These are phyloP conservation scores for Stachybotrys chartarum DNA, from an alignment of 2,329 filamentous ascomycete genomes.

Conservation along the genomic window DNA sequence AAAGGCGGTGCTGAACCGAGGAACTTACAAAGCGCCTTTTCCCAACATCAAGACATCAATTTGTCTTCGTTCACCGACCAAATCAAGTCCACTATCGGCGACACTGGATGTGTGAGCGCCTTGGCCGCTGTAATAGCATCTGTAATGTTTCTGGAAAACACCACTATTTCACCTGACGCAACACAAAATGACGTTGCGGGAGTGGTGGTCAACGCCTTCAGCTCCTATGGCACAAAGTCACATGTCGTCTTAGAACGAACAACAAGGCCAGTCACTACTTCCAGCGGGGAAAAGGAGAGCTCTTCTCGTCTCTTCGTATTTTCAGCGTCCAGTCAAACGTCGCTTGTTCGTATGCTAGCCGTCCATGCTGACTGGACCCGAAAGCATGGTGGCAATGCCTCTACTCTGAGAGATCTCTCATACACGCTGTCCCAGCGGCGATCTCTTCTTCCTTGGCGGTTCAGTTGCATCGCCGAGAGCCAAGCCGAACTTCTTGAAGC, in stretches of 20 bases:
- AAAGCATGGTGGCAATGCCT: neutral
- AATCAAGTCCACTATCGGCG: constrained; percentile 13
- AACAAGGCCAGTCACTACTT: neutral
- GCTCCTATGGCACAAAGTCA: constrained; percentile 10
- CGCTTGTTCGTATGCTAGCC: neutral
- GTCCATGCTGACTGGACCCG: neutral
- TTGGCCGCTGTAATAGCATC: constrained; percentile 4
- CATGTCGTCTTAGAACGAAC: constrained; percentile 4
- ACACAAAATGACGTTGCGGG: neutral
- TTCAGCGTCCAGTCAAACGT: neutral
- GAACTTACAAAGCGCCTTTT: constrained; percentile 4
- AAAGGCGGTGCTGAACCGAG: constrained; percentile 31
- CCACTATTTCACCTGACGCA: neutral
- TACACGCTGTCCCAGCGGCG: neutral
- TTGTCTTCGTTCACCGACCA: constrained; percentile 5
- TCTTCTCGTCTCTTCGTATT: neutral
- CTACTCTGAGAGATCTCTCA: neutral
- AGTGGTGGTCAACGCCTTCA: constrained; percentile 7
- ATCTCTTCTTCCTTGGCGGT: neutral
- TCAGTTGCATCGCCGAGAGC: neutral
- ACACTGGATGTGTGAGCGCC: constrained; percentile 10
- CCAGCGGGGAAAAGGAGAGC: neutral
- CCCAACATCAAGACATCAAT: neutral
- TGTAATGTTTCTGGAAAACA: neutral
- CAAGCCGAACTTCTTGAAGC: neutral